These are phyloP conservation scores for Phylloporus sp. DNA, from an alignment of 768 basidiomycete species.

Conservation along the genomic window DNA sequence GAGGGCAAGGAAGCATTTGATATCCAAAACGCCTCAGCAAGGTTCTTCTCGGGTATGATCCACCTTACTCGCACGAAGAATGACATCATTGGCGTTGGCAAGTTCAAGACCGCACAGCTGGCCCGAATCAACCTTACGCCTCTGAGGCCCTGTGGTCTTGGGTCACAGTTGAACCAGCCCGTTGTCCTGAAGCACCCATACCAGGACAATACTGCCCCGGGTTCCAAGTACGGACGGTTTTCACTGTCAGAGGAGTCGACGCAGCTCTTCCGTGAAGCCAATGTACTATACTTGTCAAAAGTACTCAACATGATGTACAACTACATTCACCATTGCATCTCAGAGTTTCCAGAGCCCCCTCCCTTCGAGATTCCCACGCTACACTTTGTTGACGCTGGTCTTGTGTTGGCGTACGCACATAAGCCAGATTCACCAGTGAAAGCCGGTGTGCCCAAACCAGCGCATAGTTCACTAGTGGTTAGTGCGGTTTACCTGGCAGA, in stretches of 20 bases:
- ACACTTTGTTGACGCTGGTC: not conserved
- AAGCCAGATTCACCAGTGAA: not conserved
- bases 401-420: not conserved
- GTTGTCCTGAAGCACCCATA: not conserved
- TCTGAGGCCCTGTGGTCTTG: not conserved
- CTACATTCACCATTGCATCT: not conserved
- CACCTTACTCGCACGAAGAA: not conserved
- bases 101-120: not conserved
- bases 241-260: not conserved
- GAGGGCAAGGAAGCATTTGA: not conserved
- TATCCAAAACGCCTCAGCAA: not conserved
- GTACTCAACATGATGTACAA: not conserved
- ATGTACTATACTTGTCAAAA: not conserved
- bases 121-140: not conserved
- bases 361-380: not conserved
- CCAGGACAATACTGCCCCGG: not conserved
- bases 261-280: not conserved
- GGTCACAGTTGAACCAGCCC: not conserved
- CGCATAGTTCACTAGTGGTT: not conserved
- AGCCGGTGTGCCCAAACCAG: not conserved
- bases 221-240: not conserved
- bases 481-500: constrained; percentile 2
- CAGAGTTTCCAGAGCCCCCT: not conserved
- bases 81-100: not conserved
- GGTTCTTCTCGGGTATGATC: not conserved